Percentiles rank a stretch among this genome's conserved stretches.
Conservation (phyloP, 352 stramenopile species). For the Elongisporangium undulatum region DNA sequence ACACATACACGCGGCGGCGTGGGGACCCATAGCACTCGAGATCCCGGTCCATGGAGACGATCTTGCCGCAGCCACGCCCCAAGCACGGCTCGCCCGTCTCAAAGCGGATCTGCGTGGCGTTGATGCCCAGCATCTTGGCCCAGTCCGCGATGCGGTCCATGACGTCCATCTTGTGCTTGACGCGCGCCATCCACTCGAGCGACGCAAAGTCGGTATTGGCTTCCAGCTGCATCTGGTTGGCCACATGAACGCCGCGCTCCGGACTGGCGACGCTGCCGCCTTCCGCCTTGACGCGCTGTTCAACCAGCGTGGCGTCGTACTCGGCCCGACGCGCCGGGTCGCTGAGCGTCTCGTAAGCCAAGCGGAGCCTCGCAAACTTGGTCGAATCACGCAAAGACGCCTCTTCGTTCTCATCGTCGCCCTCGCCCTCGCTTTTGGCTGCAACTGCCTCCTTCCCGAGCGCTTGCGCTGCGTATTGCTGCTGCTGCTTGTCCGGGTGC, state of each 20-base stretch:
- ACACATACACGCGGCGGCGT: conserved; percentile 70
- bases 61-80: conserved; percentile 65
- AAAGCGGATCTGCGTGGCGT: conserved; percentile 66
- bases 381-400: conserved; percentile 18
- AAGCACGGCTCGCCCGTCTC: conserved; percentile 61
- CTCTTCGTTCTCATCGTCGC: conserved; percentile 3
- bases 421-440: conserved; percentile 8
- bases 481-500: conserved; percentile 68
- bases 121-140: conserved; percentile 54
- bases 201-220: conserved; percentile 70
- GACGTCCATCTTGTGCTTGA: conserved; percentile 86
- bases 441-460: not conserved
- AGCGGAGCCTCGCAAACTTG: conserved; percentile 56
- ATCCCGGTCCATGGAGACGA: conserved; percentile 79
- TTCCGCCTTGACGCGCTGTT: conserved; percentile 2
- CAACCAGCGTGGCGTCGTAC: conserved; percentile 53
- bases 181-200: conserved; percentile 75
- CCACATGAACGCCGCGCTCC: conserved; percentile 28
- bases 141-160: conserved; percentile 76
- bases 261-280: not conserved
- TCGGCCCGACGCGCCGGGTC: conserved; percentile 41
- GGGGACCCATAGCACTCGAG: conserved; percentile 67
- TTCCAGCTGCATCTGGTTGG: conserved; percentile 62
- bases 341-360: conserved; percentile 75
- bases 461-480: conserved; percentile 5